Evolutionary conservation across 345 rosid species (phyloP).

Genomic region (Anacardium occidentale): DNA sequence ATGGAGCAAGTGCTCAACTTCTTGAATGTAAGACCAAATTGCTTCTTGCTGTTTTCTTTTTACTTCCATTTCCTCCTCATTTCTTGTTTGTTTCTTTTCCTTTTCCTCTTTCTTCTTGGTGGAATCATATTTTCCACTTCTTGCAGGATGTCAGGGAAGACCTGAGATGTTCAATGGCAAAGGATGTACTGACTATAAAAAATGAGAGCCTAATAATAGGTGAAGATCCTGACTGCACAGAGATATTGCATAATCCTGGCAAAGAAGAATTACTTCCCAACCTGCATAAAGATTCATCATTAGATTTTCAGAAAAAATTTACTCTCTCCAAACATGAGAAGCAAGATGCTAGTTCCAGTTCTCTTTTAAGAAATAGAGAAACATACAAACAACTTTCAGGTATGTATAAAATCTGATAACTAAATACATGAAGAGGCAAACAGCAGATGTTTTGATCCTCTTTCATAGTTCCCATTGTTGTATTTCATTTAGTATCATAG

Average conservation of each 20-base stretch:
- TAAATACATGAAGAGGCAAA: neutral
- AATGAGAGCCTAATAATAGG: constrained; percentile 68
- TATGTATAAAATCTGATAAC: constrained; percentile 27
- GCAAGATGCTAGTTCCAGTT: constrained; percentile 43
- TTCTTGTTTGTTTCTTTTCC: too few relatives aligned
- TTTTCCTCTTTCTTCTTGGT: constrained; percentile 3
- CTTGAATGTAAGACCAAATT: constrained; percentile 57
- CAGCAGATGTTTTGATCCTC: neutral
- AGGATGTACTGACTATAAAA: constrained; percentile 66
- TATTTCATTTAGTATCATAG: neutral
- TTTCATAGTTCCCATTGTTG: neutral
- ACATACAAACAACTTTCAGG: constrained; percentile 60
- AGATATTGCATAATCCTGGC: constrained; percentile 22
- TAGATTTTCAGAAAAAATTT: constrained; percentile 85
- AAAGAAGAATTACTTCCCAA: constrained; percentile 31
- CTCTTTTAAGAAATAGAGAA: constrained; percentile 43
- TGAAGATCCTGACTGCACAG: constrained; percentile 33
- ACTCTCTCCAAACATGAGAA: constrained; percentile 66
- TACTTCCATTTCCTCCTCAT: neutral
- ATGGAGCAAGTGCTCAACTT: constrained; percentile 87
- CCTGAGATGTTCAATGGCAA: constrained; percentile 92
- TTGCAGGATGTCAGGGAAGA: constrained; percentile 88
- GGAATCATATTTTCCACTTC: constrained; percentile 29
- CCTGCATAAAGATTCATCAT: constrained; percentile 32
- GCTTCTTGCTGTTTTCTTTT: constrained; percentile 3